Base-by-base conservation (phyloP, 164 flowering plant genomes). In the Magnolia changhungtana region DNA sequence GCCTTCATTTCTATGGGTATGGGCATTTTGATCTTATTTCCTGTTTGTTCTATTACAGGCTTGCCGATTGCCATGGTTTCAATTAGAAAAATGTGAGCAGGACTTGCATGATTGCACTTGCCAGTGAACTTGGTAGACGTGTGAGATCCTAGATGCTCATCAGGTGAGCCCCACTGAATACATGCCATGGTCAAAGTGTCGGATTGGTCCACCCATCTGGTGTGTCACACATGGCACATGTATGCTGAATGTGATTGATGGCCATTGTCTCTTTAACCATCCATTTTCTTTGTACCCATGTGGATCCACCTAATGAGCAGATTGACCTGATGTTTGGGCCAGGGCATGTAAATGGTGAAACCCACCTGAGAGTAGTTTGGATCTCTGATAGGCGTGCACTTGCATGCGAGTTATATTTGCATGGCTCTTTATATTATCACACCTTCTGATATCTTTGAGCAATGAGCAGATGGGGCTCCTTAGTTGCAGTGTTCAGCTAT, bases 1-100 rank as follows among this genome's bases (percentile, higher is more conserved):
- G 85, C 83, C 86, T 90, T 64, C 82, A 82, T 83, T 94, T 92
- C 81, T 96, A 91, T 80, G 99, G 99, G 99, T 96, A 94, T 21
- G 77, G n/a, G 45, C 52, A 13, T 19, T 10, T 73, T 73, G 55
- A 73, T 29, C 75, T 73, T 63, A 8, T 63, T 4, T 16, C n/a
- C 66, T 49, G n/a, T n/a, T 71, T 16, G 61, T 55, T 55, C 61
- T 55, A 16, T 16, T 55, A 55, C 61, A 11, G 18, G 61, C 61
- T 11, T 55, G 61, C 18, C 13, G 18, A 55, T 55, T 55, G 13
- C 61, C 61, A 55, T 11, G 61, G 13, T 55, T 55, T 16, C 3
- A 9, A 55, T 55, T 55, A 55, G 61, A 55, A 9, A 55, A 16
- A 37, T 37, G 13, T 55, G 16, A 55, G 18, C 61, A 11, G 61